Evolutionary conservation across 2,329 filamentous ascomycete species (phyloP).

Genomic region (Harringtonia aguacate): DNA sequence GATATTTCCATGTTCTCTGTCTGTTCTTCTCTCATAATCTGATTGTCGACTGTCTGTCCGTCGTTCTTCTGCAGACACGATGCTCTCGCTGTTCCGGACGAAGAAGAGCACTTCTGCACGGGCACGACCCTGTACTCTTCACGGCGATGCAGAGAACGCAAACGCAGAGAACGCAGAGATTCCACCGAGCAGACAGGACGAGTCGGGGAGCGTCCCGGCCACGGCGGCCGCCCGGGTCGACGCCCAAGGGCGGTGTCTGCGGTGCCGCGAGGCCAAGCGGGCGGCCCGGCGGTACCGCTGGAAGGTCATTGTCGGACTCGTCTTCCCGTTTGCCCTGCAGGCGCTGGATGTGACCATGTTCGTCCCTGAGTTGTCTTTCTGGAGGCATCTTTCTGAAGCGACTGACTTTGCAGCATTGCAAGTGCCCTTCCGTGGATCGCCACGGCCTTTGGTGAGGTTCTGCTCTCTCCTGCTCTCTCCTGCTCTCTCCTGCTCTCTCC

Average conservation of each 20-base stretch:
- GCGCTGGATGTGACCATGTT: conserved; percentile 52
- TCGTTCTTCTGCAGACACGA: no score
- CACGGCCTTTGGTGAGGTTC: conserved; percentile 44
- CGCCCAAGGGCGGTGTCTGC: neutral
- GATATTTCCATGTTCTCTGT: no score
- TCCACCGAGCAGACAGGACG: no score
- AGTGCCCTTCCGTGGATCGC: conserved; percentile 54
- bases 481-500: neutral
- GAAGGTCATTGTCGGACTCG: conserved; percentile 48
- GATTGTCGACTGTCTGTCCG: no score
- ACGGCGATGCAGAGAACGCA: no score
- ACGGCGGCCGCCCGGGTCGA: neutral
- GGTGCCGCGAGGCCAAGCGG: neutral
- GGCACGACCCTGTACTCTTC: no score
- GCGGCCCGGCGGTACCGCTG: conserved; percentile 32
- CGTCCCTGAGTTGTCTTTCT: neutral
- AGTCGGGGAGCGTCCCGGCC: no score
- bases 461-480: conserved; percentile 13
- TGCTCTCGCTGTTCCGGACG: no score
- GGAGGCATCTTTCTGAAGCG: neutral
- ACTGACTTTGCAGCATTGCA: conserved; percentile 24
- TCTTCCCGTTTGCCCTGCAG: conserved; percentile 50
- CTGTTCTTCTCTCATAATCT: no score
- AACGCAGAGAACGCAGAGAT: neutral
- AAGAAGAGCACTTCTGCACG: no score